Evolutionary conservation across 2,329 filamentous ascomycete genomes (phyloP).

Genomic region (Ceratocystis lukuohia): DNA sequence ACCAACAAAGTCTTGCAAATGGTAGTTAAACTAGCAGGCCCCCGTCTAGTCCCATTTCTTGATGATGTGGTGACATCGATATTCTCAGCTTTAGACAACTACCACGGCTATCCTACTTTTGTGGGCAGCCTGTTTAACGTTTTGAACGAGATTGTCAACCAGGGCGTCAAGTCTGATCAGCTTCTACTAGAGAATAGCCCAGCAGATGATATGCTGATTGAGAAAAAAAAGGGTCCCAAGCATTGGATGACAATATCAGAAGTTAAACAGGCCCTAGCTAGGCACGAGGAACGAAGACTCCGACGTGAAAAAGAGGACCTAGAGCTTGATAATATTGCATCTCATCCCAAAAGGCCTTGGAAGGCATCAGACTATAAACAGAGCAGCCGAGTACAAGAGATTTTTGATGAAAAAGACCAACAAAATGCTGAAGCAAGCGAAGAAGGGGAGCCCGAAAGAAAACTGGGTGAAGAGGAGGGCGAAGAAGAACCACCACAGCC

Average conservation of each 20-base stretch:
- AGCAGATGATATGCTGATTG: slow-evolving; percentile 25
- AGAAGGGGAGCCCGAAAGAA: slow-evolving; percentile 21
- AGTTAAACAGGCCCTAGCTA: slow-evolving; percentile 47
- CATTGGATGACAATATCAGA: slow-evolving; percentile 30
- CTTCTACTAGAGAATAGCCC: slow-evolving; percentile 34
- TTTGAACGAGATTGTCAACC: slow-evolving; percentile 67
- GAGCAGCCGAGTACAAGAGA: slow-evolving; percentile 17
- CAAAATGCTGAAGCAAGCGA: slow-evolving; percentile 21
- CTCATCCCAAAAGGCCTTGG: slow-evolving; percentile 29
- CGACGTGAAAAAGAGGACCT: slow-evolving; percentile 29
- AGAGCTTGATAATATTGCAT: slow-evolving; percentile 25
- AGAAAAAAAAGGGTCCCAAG: slow-evolving; percentile 32
- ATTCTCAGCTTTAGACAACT: slow-evolving; percentile 85
- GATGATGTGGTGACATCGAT: slow-evolving; percentile 86
- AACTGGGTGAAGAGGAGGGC: slow-evolving; percentile 24
- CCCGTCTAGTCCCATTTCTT: slow-evolving; percentile 68
- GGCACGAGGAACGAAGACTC: slow-evolving; percentile 31
- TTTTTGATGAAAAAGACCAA: slow-evolving; percentile 21
- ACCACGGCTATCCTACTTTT: slow-evolving; percentile 78
- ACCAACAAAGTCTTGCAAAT: slow-evolving; percentile 82
- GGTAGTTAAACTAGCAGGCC: slow-evolving; percentile 83
- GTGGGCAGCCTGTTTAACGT: slow-evolving; percentile 78
- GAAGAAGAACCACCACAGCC: slow-evolving; percentile 26
- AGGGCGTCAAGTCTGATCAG: slow-evolving; percentile 51
- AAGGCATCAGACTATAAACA: slow-evolving; percentile 9